Evolutionary conservation across 345 rosid species (phyloP).

Genomic region (Eucalyptus sideroxylon): DNA sequence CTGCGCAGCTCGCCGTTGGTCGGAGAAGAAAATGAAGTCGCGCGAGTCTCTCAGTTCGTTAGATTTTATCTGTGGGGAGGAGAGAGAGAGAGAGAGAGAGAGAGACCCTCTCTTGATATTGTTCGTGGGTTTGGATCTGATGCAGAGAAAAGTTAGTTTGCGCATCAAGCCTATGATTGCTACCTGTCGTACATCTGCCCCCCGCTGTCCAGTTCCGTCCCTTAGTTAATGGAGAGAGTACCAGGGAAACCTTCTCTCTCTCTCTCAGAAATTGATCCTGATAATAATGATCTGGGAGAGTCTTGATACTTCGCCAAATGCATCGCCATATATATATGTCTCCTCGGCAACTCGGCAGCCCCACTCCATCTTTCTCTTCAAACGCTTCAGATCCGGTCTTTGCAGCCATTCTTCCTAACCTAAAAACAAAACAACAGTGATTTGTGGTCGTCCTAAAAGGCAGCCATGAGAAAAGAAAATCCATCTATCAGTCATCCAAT

Average conservation of each 20-base stretch:
- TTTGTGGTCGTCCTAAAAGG: too few relatives aligned
- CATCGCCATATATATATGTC: too few relatives aligned
- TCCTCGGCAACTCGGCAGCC: not conserved
- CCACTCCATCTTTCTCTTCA: not conserved
- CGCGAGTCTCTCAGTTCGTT: not conserved
- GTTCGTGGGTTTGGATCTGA: not conserved
- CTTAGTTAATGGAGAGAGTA: not conserved
- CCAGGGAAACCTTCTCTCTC: not conserved
- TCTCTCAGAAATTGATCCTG: too few relatives aligned
- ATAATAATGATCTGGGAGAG: too few relatives aligned
- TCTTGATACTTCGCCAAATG: too few relatives aligned
- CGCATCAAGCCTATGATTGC: not conserved
- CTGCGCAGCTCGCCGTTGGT: not conserved
- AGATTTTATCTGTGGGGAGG: accelerated
- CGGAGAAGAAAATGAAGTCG: not conserved
- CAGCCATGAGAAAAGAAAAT: too few relatives aligned
- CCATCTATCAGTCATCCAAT: too few relatives aligned
- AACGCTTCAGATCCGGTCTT: not conserved
- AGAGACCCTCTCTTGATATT: not conserved
- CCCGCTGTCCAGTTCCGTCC: accelerated
- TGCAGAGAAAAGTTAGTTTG: not conserved
- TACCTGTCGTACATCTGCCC: not conserved
- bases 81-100: not conserved
- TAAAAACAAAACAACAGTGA: too few relatives aligned
- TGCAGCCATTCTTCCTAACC: not conserved